A percentile compares a stretch with the other conserved stretches of the same genome.
Conservation (phyloP, 1,284 basidiomycete genomes). For the Ceraceosorus guamensis region DNA sequence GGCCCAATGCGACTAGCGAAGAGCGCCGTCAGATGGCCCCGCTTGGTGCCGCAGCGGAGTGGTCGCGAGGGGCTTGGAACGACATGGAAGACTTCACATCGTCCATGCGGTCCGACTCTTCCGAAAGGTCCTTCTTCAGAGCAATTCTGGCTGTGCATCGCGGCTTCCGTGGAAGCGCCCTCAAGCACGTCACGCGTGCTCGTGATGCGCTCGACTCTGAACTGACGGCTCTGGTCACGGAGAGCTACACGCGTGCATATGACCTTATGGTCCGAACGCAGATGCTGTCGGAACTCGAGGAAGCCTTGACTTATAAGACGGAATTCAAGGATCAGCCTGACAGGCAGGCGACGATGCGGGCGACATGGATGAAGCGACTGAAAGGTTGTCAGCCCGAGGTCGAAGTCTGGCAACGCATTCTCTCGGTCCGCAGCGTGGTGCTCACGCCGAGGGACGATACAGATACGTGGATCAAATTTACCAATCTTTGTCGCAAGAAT, state of each 20-base stretch:
- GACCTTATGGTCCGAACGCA: slow-evolving; percentile 92
- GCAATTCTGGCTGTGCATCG: slow-evolving; percentile 93
- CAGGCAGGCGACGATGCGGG: slow-evolving; percentile 52
- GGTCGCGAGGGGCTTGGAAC: slow-evolving; percentile 96
- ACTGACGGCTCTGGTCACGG: slow-evolving; percentile 82
- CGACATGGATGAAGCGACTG: slow-evolving; percentile 56
- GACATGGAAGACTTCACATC: slow-evolving; percentile 96
- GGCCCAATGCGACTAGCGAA: slow-evolving; percentile 74
- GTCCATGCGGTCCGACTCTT: slow-evolving; percentile 86
- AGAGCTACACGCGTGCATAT: slow-evolving; percentile 93
- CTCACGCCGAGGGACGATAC: slow-evolving; percentile 89
- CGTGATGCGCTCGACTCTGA: slow-evolving; percentile 88
- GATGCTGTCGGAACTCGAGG: slow-evolving; percentile 96
- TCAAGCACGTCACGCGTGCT: slow-evolving; percentile 86
- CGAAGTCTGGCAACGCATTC: slow-evolving; percentile 96
- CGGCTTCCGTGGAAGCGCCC: slow-evolving; percentile 85
- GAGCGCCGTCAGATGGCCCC: slow-evolving; percentile 88
- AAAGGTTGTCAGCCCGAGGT: slow-evolving; percentile 97
- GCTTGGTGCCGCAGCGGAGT: slow-evolving; percentile 91
- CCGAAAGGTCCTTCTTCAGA: slow-evolving; percentile 91
- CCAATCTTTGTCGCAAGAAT: slow-evolving; percentile 76
- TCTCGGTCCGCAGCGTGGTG: slow-evolving; percentile 91
- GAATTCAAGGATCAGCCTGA: slow-evolving; percentile 68
- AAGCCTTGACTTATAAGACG: slow-evolving; percentile 88
- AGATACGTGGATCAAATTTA: slow-evolving; percentile 94